Evolutionary conservation across 129 eudicot species (phyloP), one percentile per base, ranked within the genome.

Genomic region (Apium graveolens): DNA sequence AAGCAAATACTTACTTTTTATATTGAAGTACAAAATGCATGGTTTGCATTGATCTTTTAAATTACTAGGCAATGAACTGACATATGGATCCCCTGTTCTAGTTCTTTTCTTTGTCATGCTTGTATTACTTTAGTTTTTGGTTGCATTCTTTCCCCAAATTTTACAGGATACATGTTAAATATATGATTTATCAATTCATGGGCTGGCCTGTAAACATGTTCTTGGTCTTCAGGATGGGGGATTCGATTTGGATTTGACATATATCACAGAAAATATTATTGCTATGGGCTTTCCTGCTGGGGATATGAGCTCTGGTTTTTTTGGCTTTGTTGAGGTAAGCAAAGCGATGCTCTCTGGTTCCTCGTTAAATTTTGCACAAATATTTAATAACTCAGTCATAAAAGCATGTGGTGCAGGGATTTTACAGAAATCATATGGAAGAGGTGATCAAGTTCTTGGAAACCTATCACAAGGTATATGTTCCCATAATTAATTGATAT

Each of bases 281-380:
- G 98, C 98, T 31, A 94, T 94, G 98, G 98, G 98, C 77, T 94
- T 94, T 76, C 98, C 97, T 81, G 98, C 98, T 78, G 98, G 98
- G 77, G 98, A 94, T 80, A 89, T 91, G 96, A 94, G 98, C 86
- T 94, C 98, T 46, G 98, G 98, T 1, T 89, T 94, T 82, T 91
- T 94, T 68, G 96, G 98, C 57, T 94, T 90, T 87, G 90, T 93
- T 81, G 98, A 89, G 89, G 93, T 85, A 35, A 68, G 75, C 20
- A 79, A 29, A 48, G 21, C 21, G 14, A 48, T 48, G 55, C 17
- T 48, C 55, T 17, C 55, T 48, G 55, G 55, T 48, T 48, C 55
- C 24, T 18, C 5, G 24, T 48, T 48, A 48, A 46, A 46, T 16
- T 46, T 48, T 48, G 7, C 24, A 48, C 55, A 48, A 16, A 48